Base-by-base conservation (phyloP, 192 early-diverging fungal genomes). In the Backusella liffmaniae region DNA sequence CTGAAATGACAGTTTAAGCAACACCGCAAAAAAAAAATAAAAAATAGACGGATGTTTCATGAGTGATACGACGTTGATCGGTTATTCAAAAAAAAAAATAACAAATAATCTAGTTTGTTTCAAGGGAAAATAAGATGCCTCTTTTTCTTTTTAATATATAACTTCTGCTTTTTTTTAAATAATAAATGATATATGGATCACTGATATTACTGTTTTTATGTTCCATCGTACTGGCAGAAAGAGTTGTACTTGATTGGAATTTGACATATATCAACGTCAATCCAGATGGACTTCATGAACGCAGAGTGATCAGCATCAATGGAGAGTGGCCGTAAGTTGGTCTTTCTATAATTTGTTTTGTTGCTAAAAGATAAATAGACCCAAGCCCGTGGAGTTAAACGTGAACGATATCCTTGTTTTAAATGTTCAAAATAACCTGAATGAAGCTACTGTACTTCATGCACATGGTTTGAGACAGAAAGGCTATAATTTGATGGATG, bases 401-500 rank as follows among this genome's bases (percentile, higher is more conserved):
- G 72, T 82, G 1, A 79, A 79, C 23, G 87, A 87, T 62, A 80
- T 74, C 7, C 67, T 87, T 12, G 79, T 86, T 5, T 73, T 88
- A 53, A 66, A 76, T 41, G 29, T 76, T 49, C 78, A 80, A 72
- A 91, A 92, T 79, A 86, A 87, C n/a, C 82, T 92, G 42, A 78
- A 84, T 46, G 75, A 80, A 67, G 88, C 88, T 2, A 91, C 92
- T 26, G 82, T 88, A 3, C 79, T 95, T 66, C 94, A 93, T 82
- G 77, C 87, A 3, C 96, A 97, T 81, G 96, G 96, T 7, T 70
- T 96, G 62, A 94, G 89, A 83, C 91, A 94, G 76, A 68, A 68
- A 12, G 89, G 87, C 13, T 90, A 89, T 35, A 85, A 80, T 80
- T 92, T 89, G 79, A 83, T 88, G 70, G 95, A 95, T 84, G 94